Base-by-base conservation (phyloP, 768 basidiomycete species). In the Leccinum variicolor region DNA sequence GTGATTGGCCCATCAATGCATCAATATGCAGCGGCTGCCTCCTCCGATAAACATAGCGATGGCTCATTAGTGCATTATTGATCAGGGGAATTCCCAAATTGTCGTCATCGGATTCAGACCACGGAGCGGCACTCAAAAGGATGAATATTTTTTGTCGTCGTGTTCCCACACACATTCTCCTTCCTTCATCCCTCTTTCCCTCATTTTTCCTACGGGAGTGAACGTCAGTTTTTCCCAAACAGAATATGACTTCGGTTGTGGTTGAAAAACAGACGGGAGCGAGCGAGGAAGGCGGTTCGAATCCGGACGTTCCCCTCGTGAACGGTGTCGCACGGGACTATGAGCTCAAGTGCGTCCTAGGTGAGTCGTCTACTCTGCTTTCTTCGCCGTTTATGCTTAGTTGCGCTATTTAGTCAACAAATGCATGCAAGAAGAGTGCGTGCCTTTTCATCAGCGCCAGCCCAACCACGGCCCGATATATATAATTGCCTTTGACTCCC, bases 401-500 rank as follows among this genome's bases (percentile, higher is more conserved):
- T 51, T 28, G 17, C 19, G 45, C 23, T 26, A n/a, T 53, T 48
- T 26, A 80, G 79, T 80, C 58, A 80, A 80, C 63, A 71, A 71
- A 56, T 77, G 76, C 60, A 60, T 80, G 65, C 78, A 80, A 63
- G 71, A 77, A 41, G 79, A 80, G 78, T 79, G 33, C 13, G 73
- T 68, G 14, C 31, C 55, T 52, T 31, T 52, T 19, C 29, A 54
- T 60, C 45, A 55, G 52, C 19, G 26, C 14, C 23, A 15, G 25
- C 19, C 56, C 9, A 65, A 4, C 11, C 29, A 25, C 9, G 34
- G 19, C 41, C 41, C 41, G 41, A 43, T 43, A 43, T 39, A 23
- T n/a, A n/a, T 19, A 41, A 41, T 3, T 19, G 10, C 19, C 39
- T 41, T 33, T 41, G n/a, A 43, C 41, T 43, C 41, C 19, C 5